Conservation (phyloP, 2,329 filamentous ascomycete genomes). For the Diaporthe sp. region DNA sequence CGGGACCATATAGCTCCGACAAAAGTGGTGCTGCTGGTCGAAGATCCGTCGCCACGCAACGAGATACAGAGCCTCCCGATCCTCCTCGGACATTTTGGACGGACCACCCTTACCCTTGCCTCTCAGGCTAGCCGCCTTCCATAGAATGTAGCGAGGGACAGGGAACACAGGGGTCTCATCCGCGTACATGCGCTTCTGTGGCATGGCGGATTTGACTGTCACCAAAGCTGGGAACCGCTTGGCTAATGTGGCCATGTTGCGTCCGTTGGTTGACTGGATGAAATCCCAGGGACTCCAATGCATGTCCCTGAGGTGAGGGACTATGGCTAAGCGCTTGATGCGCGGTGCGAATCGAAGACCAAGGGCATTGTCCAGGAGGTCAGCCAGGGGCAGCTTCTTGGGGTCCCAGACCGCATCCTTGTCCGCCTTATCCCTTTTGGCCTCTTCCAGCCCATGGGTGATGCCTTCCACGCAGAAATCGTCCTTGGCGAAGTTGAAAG, state of each 20-base stretch:
- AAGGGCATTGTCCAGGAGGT: neutral
- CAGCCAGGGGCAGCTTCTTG: neutral
- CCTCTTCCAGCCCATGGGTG: neutral
- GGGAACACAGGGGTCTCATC: accelerated
- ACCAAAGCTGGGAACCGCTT: neutral
- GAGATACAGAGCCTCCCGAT: neutral
- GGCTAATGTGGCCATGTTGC: neutral
- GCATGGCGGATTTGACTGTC: neutral
- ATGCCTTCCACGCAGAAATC: neutral
- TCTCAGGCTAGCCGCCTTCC: neutral
- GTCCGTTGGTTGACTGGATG: neutral
- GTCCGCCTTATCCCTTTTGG: neutral
- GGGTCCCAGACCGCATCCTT: neutral
- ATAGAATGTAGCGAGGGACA: neutral
- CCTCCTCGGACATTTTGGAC: neutral
- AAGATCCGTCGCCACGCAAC: neutral
- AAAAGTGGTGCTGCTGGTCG: neutral
- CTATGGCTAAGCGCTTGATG: neutral
- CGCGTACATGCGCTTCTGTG: neutral
- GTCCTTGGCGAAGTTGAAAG: neutral
- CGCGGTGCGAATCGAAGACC: neutral
- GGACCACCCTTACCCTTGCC: neutral
- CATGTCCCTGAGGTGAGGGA: neutral
- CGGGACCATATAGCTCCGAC: too few species aligned
- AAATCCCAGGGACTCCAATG: neutral